Base-by-base conservation (phyloP, 345 rosid species). In the Noccaea caerulescens region DNA sequence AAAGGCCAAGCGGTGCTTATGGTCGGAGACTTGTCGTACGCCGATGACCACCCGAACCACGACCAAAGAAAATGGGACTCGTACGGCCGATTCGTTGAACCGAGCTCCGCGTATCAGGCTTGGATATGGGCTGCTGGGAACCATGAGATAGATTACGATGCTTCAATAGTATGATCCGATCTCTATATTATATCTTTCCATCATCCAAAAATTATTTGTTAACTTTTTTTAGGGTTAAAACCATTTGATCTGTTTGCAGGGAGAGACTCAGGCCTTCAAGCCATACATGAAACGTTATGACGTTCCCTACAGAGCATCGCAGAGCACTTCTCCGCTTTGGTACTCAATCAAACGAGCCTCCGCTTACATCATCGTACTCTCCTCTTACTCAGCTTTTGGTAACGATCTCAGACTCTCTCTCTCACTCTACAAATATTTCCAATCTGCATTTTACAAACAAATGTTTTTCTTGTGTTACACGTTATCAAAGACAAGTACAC, bases 41-140 rank as follows among this genome's bases (percentile, higher is more conserved):
- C 88, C 0, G 85, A 84, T 70, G 42, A 80, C 18, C 78, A 82
- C 44, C 76, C 83, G 4, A 52, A 70, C 32, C 81, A 78, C 51
- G 84, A 84, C 72, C 72, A 80, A 10, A 73, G 63, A 12, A 76
- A 82, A 20, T 82, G 85, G 88, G 88, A 84, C 57, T 63, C 84
- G 14, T 84, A 77, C 50, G 84, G 79, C 44, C 75, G 88, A 18
- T 84, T 82, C 13, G 66, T 71, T 0, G 88, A 84, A 71, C 69
- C 81, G 10, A 76, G 80, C 5, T 63, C 76, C 0, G 85, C 87
- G 0, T 84, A 77, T 57, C 88, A 84, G 57, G 81, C 85, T 9
- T 84, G 77, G 75, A 84, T 82, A 2, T 84, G 78, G 77, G 76
- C 84, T 1, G 80, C 84, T 6, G 85, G 88, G 42, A 84, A 84